Evolutionary conservation across 345 rosid genomes (phyloP), one percentile per base, ranked within the genome.

Genomic region (Kandelia obovata): DNA sequence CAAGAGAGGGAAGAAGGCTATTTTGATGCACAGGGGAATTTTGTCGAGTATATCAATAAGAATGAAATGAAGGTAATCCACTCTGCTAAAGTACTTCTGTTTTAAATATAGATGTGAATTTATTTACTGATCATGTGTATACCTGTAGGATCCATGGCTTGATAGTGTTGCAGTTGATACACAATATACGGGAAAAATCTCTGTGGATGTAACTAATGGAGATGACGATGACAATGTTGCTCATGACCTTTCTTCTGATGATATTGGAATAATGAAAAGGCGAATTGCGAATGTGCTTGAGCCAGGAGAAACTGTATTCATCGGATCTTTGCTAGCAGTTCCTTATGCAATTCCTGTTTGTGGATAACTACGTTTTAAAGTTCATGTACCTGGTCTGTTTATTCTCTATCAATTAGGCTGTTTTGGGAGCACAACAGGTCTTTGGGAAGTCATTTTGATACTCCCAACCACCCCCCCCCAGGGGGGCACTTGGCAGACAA

Each of bases 1-100:
- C 82, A 83, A 78, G 99, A 95, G 84, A 88, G 96, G 71, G 96
- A 95, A 82, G 98, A 95, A 81, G 99, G 99, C 26, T 95, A 88
- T 77, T 95, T 95, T 82, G 99, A 95, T 79, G 90, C 74, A 1
- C 77, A 84, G 10, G 99, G 99, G 58, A 95, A 90, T 80, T 95
- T 85, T 80, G 94, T 95, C 49, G 97, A 95, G 73, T 95, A 95
- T 81, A 87, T 87, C 74, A 69, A 69, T 57, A 89, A 83, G 49
- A 92, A 90, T 55, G 94, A 95, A 77, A 68, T 81, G 75, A 89
- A 88, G 97, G 99, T 92, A 73, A 72, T 30, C 17, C 16, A 58
- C 30, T 67, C 7, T 56, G 28, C 69, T 59, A 32, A 75, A n/a
- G 4, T 49, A 27, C 51, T 34, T 51, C 3, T 21, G 21, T 39